phyloP scores from a whole-genome alignment of 2,329 filamentous ascomycete species.

The Drechslerella dactyloides region DNA sequence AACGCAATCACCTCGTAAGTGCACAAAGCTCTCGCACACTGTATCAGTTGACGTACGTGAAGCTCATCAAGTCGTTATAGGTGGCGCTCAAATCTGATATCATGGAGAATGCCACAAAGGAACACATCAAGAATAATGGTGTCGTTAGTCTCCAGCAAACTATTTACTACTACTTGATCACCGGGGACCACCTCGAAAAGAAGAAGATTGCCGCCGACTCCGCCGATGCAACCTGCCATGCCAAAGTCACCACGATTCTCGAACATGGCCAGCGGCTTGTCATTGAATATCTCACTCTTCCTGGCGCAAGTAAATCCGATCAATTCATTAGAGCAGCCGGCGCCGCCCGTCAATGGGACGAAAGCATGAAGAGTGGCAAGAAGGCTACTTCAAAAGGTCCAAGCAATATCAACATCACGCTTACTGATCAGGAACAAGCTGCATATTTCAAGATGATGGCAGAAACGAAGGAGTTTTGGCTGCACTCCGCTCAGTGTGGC shows the following conservation, averaged over 20 bases:
- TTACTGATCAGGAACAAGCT: slow-evolving; percentile 19
- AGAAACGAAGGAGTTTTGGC: slow-evolving; percentile 24
- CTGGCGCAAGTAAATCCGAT: not conserved
- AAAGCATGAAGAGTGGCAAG: slow-evolving; percentile 23
- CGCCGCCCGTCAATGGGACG: slow-evolving; percentile 23
- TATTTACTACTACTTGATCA: slow-evolving; percentile 29
- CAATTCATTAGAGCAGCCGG: slow-evolving; percentile 30
- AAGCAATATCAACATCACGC: slow-evolving; percentile 8
- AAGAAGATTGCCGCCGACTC: slow-evolving; percentile 14
- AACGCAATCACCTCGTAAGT: slow-evolving; percentile 17
- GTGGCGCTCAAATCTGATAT: slow-evolving; percentile 12
- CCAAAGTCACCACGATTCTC: slow-evolving; percentile 33
- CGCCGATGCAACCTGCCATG: slow-evolving; percentile 10
- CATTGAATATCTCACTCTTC: slow-evolving; percentile 12
- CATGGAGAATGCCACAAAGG: slow-evolving; percentile 13
- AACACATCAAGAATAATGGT: slow-evolving; percentile 28
- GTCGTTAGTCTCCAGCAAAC: slow-evolving; percentile 33
- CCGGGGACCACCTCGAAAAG: slow-evolving; percentile 21
- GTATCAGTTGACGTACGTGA: not conserved
- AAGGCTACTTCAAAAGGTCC: slow-evolving; percentile 9
- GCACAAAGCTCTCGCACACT: not conserved
- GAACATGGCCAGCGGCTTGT: slow-evolving; percentile 31
- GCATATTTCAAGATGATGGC: slow-evolving; percentile 22
- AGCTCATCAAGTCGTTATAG: slow-evolving; percentile 4
- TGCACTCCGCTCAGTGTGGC: slow-evolving; percentile 22